These are phyloP conservation scores for Casuarina glauca DNA, from an alignment of 306 rosid genomes.

Conservation along the genomic window DNA sequence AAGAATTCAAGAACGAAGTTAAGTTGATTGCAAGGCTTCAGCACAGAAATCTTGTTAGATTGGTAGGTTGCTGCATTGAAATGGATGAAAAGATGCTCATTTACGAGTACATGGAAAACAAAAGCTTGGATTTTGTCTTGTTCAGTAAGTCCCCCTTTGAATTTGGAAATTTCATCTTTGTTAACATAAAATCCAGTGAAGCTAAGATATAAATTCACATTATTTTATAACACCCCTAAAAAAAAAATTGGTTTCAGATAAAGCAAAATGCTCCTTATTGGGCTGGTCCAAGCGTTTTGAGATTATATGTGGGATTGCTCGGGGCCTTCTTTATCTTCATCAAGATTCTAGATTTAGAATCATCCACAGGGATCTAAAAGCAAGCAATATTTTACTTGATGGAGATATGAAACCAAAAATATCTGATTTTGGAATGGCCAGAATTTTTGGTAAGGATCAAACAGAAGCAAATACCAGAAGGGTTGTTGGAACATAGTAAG, in stretches of 20 bases:
- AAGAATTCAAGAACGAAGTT: constrained; percentile 74
- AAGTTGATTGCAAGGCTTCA: constrained; percentile 67
- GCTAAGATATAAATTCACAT: background rate
- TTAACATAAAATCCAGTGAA: background rate
- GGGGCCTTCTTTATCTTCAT: constrained; percentile 79
- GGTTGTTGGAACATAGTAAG: constrained; percentile 89
- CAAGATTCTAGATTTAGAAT: constrained; percentile 75
- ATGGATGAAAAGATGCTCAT: constrained; percentile 60
- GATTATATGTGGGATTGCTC: constrained; percentile 65
- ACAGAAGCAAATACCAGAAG: constrained; percentile 62
- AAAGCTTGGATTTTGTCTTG: constrained; percentile 61
- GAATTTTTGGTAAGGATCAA: constrained; percentile 56
- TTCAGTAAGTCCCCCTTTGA: constrained; percentile 48
- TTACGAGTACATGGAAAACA: constrained; percentile 75
- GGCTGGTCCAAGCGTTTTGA: constrained; percentile 58
- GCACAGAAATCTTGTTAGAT: constrained; percentile 69
- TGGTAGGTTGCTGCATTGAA: constrained; percentile 65
- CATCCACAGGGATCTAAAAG: constrained; percentile 81
- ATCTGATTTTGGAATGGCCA: constrained; percentile 85
- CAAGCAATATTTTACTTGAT: constrained; percentile 71
- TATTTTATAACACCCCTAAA: background rate
- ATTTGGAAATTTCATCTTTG: background rate
- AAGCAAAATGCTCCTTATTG: constrained; percentile 30
- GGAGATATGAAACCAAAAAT: constrained; percentile 64
- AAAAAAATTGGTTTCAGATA: constrained; percentile 31